Base-by-base conservation (phyloP, 192 early-diverging fungal genomes). In the Coemansia sp. region DNA sequence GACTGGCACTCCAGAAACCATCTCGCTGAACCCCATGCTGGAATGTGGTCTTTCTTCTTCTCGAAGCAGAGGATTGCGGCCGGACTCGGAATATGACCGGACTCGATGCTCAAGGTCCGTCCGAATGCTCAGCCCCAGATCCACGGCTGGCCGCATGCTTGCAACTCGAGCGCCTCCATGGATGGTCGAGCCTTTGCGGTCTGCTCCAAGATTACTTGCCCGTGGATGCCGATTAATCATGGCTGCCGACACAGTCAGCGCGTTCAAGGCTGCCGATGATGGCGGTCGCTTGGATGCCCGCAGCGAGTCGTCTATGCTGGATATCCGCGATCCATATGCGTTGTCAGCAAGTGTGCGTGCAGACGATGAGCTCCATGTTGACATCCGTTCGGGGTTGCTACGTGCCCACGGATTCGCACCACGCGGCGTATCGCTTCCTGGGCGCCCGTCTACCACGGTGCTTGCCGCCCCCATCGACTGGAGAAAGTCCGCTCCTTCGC, bases 351-450 rank as follows among this genome's bases (percentile, higher is more conserved):
- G 53, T 9, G 74, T 78, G 21, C 60, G 55, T 0, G 59, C 68
- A 5, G 74, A 78, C 5, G 74, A 78, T 1, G 74, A 58, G 50
- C 74, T 78, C 74, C 74, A 78, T 12, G 74, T 78, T 28, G 74
- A 78, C 74, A 78, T 66, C 12, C 74, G 59, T 45, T 65, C 73
- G 0, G 68, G 57, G 54, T 65, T 72, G 37, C 42, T 56, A 16
- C 63, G 48, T 6, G 36, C 39, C 57, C 52, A 62, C 12, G 55
- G 51, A 48, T 45, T 47, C 20, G 38, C 43, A 43, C 62, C 49
- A 19, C 57, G 37, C 14, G 33, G 37, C 44, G 57, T 42, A 21
- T 59, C 54, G 42, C 61, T 31, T 31, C 28, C 6, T 5, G 15
- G 9, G 58, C 47, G 23, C 44, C 49, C 26, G 16, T 37, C 51